Percentiles rank a stretch among this genome's conserved stretches.
Evolutionary conservation across 2,329 filamentous ascomycete genomes (phyloP).

Genomic region (Cladosporium cucumerinum): DNA sequence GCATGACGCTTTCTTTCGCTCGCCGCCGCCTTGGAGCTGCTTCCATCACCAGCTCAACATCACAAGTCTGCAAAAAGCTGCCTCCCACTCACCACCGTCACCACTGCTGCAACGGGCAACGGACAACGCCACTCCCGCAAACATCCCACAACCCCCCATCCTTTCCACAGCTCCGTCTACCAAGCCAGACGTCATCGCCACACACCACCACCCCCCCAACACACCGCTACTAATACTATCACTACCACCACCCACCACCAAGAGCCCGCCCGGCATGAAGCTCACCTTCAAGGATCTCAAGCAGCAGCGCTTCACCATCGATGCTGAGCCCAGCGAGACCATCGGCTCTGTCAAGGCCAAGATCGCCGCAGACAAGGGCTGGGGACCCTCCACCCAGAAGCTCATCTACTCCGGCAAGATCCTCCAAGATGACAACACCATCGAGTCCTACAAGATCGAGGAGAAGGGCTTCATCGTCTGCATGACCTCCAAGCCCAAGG

Average conservation of each 20-base stretch:
- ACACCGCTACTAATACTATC: no score
- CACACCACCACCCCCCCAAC: not conserved
- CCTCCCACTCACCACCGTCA: not conserved
- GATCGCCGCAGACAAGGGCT: constrained; percentile 88
- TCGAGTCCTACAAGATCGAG: constrained; percentile 96
- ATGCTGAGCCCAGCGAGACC: constrained; percentile 87
- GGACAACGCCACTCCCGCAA: not conserved
- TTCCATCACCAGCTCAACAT: constrained; percentile 4
- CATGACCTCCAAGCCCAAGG: constrained; percentile 94
- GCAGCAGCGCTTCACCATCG: constrained; percentile 96
- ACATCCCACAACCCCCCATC: not conserved
- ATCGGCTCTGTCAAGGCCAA: constrained; percentile 89
- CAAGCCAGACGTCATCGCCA: not conserved
- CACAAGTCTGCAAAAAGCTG: not conserved
- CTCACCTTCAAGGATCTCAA: constrained; percentile 87
- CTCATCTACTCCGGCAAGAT: constrained; percentile 99
- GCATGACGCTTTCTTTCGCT: constrained; percentile 4
- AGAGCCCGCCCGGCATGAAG: constrained; percentile 51
- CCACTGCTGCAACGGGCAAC: constrained; percentile 4
- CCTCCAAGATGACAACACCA: constrained; percentile 92
- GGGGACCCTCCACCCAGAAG: constrained; percentile 87
- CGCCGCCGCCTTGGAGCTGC: not conserved
- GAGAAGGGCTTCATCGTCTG: constrained; percentile 99
- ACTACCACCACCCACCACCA: no score
- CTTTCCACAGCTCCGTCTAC: not conserved